Conservation (phyloP, 352 stramenopile species). For the Globisporangium okanoganense region DNA sequence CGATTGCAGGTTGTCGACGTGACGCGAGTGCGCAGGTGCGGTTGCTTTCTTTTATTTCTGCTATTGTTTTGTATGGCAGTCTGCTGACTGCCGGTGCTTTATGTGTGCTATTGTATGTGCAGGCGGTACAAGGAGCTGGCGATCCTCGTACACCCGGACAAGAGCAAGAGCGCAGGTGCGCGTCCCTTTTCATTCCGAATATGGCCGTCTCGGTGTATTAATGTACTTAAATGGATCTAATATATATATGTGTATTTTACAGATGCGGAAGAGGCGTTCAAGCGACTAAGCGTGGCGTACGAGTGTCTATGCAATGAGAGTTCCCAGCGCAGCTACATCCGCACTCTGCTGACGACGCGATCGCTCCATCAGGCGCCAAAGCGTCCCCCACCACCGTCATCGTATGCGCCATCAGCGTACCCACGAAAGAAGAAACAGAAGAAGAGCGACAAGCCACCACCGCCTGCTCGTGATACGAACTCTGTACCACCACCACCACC, state of each 20-base stretch:
- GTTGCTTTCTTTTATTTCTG: not conserved
- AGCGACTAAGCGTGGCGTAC: conserved; percentile 72
- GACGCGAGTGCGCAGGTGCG: conserved; percentile 29
- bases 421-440: conserved; percentile 21
- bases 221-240: not conserved
- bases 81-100: not conserved
- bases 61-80: too few relatives aligned
- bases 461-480: too few relatives aligned
- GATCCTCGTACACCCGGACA: conserved; percentile 57
- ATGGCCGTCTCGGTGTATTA: not conserved
- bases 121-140: conserved; percentile 51
- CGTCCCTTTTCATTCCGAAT: not conserved
- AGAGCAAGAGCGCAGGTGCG: conserved; percentile 39
- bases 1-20: conserved; percentile 16
- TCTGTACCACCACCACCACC: not conserved
- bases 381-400: conserved; percentile 4
- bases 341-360: conserved; percentile 18
- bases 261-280: conserved; percentile 77
- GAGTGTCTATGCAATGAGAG: conserved; percentile 57
- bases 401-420: conserved; percentile 9
- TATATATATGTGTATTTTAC: not conserved
- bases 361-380: not conserved
- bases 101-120: not conserved
- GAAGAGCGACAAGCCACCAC: conserved; percentile 3
- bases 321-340: conserved; percentile 50